Evolutionary conservation across 768 basidiomycete species (phyloP), one percentile per base, ranked within the genome.

Genomic region (Coprinopsis strossmayeri): DNA sequence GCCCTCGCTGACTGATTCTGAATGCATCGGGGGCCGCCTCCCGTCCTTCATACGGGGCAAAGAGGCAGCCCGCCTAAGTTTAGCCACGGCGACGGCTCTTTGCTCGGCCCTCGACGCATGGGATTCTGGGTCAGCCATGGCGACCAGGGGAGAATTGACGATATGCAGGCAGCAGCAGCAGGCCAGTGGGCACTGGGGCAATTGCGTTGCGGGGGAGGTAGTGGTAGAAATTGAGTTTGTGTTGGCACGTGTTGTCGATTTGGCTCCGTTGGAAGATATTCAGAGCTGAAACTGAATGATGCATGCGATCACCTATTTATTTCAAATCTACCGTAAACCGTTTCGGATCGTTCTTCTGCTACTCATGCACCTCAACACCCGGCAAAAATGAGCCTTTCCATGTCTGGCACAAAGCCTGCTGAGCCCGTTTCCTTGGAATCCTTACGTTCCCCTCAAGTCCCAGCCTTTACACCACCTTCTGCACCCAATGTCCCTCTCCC

Each of bases 11-110:
- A 89, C 79, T 17, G 81, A 84, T 56, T 88, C 87, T 55, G 78
- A 71, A 59, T 87, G 88, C 87, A 90, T 89, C 41, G 84, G 88
- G 0, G 91, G 91, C 35, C 92, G 74, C 48, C 91, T 71, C 5
- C 91, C 91, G 64, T 91, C 87, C 64, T 91, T 91, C 83, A 89
- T 89, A 53, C 92, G 77, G 30, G 92, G 93, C 24, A 95, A 67
- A 13, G 91, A 94, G 47, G 91, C 89, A 35, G 93, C 92, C 57
- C 93, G 82, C 68, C 87, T 92, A 55, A 96, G 79, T 69, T 84
- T 92, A 38, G 90, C 90, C 40, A 95, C 85, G 10, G 91, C 88
- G 47, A 81, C 78, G 61, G 90, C 88, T 52, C 93, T 83, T 65
- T 92, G 86, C 63, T 93, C 87, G 49, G 72, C 72, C 54, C 66